phyloP scores from a whole-genome alignment of 129 eudicot genomes.

The Artemisia argyi region DNA sequence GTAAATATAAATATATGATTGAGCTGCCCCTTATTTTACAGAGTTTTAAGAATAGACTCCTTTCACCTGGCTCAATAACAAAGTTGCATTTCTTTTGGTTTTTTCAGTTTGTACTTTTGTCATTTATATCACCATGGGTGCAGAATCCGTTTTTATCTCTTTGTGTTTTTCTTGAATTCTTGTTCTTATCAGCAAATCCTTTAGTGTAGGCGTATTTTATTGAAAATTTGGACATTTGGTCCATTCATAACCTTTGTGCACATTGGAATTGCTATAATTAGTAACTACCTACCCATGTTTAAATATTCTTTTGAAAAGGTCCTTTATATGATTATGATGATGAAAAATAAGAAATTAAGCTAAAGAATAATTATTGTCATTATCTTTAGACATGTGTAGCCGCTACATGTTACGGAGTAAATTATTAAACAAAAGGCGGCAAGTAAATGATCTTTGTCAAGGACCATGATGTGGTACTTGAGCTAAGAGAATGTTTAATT shows the following conservation, averaged over 20 bases:
- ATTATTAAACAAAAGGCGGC: constrained; percentile 21
- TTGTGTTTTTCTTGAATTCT: not conserved
- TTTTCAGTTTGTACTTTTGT: constrained; percentile 5
- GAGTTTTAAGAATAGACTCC: constrained; percentile 5
- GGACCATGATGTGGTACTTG: not conserved
- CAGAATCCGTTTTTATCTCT: constrained; percentile 1
- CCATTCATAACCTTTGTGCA: constrained; percentile 16
- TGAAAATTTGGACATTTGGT: constrained; percentile 16
- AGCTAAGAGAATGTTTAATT: not conserved
- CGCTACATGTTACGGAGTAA: constrained; percentile 9
- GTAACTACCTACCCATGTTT: constrained; percentile 19
- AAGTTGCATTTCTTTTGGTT: not conserved
- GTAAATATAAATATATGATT: not conserved
- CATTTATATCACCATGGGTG: constrained; percentile 6
- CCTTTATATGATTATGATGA: constrained; percentile 1
- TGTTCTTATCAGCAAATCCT: not conserved
- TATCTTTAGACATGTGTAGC: constrained; percentile 24
- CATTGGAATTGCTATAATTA: constrained; percentile 14
- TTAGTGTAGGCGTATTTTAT: not conserved
- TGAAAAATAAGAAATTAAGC: not conserved
- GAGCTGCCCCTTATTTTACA: constrained; percentile 5
- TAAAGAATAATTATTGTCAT: constrained; percentile 5
- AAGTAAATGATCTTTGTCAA: constrained; percentile 20
- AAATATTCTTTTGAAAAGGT: constrained; percentile 21
- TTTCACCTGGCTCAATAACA: not conserved